These are phyloP conservation scores for Coemansia umbellata DNA, from an alignment of 192 early-diverging fungal species.

Conservation along the genomic window DNA sequence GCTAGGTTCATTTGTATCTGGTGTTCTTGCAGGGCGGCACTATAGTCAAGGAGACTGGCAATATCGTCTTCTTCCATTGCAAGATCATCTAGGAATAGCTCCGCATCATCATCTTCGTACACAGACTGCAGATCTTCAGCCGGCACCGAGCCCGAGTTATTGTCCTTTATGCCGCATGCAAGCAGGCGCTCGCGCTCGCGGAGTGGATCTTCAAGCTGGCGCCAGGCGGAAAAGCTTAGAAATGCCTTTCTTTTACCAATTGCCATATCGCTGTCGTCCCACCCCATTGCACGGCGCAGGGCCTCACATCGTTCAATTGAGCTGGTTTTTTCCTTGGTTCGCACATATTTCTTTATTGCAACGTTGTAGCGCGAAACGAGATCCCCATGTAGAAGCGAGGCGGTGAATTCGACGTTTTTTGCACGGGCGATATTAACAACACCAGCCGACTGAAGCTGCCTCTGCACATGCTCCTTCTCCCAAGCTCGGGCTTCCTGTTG, in stretches of 20 bases:
- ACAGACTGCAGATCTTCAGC: conserved; percentile 51
- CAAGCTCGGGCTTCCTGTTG: conserved; percentile 52
- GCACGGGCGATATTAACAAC: conserved; percentile 63
- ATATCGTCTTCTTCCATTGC: conserved; percentile 36
- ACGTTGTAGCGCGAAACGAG: conserved; percentile 70
- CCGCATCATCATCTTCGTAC: conserved; percentile 43
- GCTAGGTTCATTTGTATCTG: conserved; percentile 25
- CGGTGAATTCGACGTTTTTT: conserved; percentile 69
- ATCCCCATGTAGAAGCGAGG: conserved; percentile 69
- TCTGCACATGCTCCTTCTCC: conserved; percentile 64
- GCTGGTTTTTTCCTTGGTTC: conserved; percentile 48
- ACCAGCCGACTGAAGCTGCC: conserved; percentile 70
- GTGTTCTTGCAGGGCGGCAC: conserved; percentile 40
- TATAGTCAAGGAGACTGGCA: conserved; percentile 44
- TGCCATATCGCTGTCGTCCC: conserved; percentile 55
- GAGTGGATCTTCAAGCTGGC: conserved; percentile 76
- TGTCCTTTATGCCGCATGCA: conserved; percentile 41
- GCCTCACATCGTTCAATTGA: conserved; percentile 47
- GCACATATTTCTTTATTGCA: conserved; percentile 53
- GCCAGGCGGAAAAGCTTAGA: conserved; percentile 76
- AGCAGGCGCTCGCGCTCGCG: conserved; percentile 62
- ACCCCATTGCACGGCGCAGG: conserved; percentile 58
- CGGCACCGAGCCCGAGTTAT: conserved; percentile 4
- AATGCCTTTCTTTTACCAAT: conserved; percentile 65
- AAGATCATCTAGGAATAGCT: conserved; percentile 37